These are phyloP conservation scores for Cyberlindnera bimundalis DNA, from an alignment of 805 yeast genomes.

Conservation along the genomic window DNA sequence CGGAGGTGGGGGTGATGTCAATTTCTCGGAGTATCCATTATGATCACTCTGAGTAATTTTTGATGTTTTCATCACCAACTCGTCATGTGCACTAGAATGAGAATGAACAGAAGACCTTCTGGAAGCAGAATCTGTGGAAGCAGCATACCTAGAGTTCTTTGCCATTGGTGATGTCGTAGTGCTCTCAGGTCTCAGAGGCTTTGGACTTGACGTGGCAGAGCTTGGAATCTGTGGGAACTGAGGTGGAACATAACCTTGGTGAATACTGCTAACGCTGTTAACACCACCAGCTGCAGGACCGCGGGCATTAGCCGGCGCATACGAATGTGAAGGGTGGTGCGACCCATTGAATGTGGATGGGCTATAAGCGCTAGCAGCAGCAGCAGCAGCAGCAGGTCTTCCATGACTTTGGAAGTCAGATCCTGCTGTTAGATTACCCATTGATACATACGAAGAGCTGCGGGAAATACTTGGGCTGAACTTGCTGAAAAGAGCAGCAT, in stretches of 20 bases:
- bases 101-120: constrained; percentile 25
- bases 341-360: constrained; percentile 2
- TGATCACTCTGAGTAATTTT: not conserved
- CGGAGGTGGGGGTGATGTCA: not conserved
- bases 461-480: constrained; percentile 70
- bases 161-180: constrained; percentile 16
- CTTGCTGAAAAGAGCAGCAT: constrained; percentile 59
- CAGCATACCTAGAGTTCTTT: constrained; percentile 17
- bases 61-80: constrained; percentile 1
- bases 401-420: constrained; percentile 5
- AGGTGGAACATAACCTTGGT: constrained; percentile 6
- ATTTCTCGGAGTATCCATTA: too few species aligned
- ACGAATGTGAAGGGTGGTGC: not conserved
- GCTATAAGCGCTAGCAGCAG: constrained; percentile 7
- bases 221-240: constrained; percentile 5
- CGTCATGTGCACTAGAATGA: constrained; percentile 15
- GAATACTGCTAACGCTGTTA: not conserved
- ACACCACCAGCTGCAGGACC: not conserved
- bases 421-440: constrained; percentile 11
- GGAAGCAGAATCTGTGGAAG: constrained; percentile 12
- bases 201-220: constrained; percentile 8
- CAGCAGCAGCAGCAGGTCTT: constrained; percentile 6
- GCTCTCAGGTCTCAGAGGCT: constrained; percentile 4
- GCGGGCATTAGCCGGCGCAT: constrained; percentile 1
- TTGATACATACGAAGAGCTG: constrained; percentile 33